These are phyloP conservation scores for Conticribra guillardii DNA, from an alignment of 108 stramenopile genomes.

Conservation along the genomic window DNA sequence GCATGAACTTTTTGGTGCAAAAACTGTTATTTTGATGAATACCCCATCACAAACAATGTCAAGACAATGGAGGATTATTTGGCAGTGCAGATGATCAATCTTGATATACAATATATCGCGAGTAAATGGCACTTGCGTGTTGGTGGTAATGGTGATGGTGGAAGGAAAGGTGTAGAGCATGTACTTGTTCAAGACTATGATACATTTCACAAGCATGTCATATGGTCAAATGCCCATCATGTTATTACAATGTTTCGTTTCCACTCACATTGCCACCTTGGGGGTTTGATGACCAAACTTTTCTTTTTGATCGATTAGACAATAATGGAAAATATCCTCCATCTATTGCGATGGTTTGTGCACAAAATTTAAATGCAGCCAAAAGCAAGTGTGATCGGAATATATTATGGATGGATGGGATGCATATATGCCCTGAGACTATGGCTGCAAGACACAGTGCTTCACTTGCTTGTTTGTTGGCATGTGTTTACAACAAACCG, in stretches of 20 bases:
- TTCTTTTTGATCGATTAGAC: constrained; percentile 39
- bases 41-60: constrained; percentile 51
- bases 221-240: constrained; percentile 36
- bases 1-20: constrained; percentile 36
- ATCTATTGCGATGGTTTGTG: constrained; percentile 42
- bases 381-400: no score
- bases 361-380: neutral
- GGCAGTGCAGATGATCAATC: constrained; percentile 22
- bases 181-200: constrained; percentile 44
- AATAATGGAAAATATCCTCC: constrained; percentile 17
- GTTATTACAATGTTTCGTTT: constrained; percentile 23
- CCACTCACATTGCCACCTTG: constrained; percentile 17
- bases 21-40: constrained; percentile 45
- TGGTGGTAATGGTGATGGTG: neutral
- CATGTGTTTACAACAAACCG: neutral
- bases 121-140: constrained; percentile 13
- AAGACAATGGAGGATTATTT: constrained; percentile 26
- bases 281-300: constrained; percentile 25
- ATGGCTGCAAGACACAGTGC: neutral
- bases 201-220: constrained; percentile 29
- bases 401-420: neutral
- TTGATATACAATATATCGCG: constrained; percentile 26
- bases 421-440: neutral
- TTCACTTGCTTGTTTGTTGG: neutral
- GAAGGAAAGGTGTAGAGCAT: constrained; percentile 6